phyloP scores from a whole-genome alignment of 164 flowering plant species.

The Vitis cinerea region DNA sequence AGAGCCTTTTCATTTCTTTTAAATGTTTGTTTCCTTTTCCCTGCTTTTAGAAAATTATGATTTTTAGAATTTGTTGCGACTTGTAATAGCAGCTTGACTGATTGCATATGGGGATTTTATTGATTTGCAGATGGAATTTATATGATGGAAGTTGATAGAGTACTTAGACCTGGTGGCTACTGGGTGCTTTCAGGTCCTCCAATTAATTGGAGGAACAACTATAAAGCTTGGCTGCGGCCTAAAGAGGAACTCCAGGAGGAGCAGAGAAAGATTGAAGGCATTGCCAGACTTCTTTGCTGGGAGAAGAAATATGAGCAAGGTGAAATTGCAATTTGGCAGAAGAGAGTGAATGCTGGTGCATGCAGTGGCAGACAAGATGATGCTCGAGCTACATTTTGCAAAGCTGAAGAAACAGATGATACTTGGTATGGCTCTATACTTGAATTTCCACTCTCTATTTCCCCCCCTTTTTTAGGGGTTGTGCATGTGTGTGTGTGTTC shows the following conservation, averaged over 20 bases:
- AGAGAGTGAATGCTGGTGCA: slow-evolving; percentile 51
- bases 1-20: background rate
- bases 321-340: slow-evolving; percentile 85
- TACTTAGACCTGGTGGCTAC: slow-evolving; percentile 90
- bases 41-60: background rate
- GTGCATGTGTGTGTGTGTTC: background rate
- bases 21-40: background rate
- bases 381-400: slow-evolving; percentile 44
- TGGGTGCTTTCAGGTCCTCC: slow-evolving; percentile 97
- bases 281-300: slow-evolving; percentile 82
- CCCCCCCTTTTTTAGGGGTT: background rate
- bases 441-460: background rate
- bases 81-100: background rate
- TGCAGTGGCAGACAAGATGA: slow-evolving; percentile 55
- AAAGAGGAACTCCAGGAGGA: slow-evolving; percentile 79
- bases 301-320: slow-evolving; percentile 68
- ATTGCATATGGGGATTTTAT: slow-evolving; percentile 8
- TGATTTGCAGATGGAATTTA: slow-evolving; percentile 67
- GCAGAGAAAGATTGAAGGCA: slow-evolving; percentile 74
- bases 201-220: slow-evolving; percentile 77
- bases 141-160: slow-evolving; percentile 92
- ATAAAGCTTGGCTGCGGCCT: slow-evolving; percentile 76
- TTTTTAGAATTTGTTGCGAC: background rate
- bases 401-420: slow-evolving; percentile 52
- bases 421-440: slow-evolving; percentile 57